Conservation (phyloP, 306 rosid genomes). For the Quercus suber region DNA sequence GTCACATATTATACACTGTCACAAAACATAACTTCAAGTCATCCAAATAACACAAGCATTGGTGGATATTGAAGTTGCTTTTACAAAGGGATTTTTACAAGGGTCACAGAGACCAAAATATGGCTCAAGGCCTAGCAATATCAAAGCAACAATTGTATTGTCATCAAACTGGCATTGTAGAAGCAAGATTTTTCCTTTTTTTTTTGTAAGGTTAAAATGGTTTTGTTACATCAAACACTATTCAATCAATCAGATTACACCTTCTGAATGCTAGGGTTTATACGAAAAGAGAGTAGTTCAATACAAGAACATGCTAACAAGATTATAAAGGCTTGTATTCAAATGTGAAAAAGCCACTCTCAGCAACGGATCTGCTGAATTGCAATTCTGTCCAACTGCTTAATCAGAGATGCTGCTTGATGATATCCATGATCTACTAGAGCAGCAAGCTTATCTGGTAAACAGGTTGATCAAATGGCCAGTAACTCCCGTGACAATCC, state of each 20-base stretch:
- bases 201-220: slow-evolving; percentile 7
- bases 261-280: slow-evolving; percentile 22
- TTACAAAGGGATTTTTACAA: too few species aligned
- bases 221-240: slow-evolving; percentile 15
- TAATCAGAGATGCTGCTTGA: slow-evolving; percentile 20
- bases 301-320: slow-evolving; percentile 19
- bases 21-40: neutral
- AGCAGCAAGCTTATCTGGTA: slow-evolving; percentile 19
- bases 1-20: neutral
- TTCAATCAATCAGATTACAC: slow-evolving; percentile 24
- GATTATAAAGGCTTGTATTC: slow-evolving; percentile 19
- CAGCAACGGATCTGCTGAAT: slow-evolving; percentile 20
- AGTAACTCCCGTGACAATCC: slow-evolving; percentile 50
- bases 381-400: slow-evolving; percentile 25
- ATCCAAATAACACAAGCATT: neutral
- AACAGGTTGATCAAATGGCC: slow-evolving; percentile 51
- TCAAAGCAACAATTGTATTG: neutral
- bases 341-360: neutral
- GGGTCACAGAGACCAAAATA: neutral
- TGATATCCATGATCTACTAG: slow-evolving; percentile 25
- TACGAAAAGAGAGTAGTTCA: slow-evolving; percentile 9
- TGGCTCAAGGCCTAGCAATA: neutral
- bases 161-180: slow-evolving; percentile 4
- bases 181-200: neutral
- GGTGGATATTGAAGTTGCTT: too few species aligned